Percentiles rank a stretch among this genome's conserved stretches.
Conservation (phyloP, 192 early-diverging fungal genomes). For the Entomortierella chlamydospora region DNA sequence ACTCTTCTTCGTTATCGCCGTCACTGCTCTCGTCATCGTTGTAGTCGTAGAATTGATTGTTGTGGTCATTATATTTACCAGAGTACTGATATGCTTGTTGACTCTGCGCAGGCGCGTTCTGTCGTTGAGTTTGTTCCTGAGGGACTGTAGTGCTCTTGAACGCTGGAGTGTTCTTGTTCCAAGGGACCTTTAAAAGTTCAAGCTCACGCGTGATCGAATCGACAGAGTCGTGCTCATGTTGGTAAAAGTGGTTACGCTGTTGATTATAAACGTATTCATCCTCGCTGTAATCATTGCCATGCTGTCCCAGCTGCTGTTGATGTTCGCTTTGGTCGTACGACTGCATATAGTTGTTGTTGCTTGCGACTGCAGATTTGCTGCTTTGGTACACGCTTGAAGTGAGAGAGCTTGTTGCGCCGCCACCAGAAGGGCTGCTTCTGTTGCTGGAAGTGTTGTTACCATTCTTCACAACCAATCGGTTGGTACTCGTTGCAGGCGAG, state of each 20-base stretch:
- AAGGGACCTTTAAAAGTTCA: slow-evolving; percentile 44
- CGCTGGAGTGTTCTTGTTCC: slow-evolving; percentile 27
- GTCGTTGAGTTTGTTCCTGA: slow-evolving; percentile 20
- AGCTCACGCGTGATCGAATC: slow-evolving; percentile 52
- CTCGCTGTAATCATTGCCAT: slow-evolving; percentile 18
- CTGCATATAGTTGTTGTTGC: not conserved
- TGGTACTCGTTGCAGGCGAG: slow-evolving; percentile 2
- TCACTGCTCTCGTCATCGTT: slow-evolving; percentile 33
- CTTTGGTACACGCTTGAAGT: not conserved
- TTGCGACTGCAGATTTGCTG: not conserved
- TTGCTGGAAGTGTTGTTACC: slow-evolving; percentile 13
- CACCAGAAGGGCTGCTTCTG: not conserved
- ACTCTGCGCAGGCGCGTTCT: not conserved
- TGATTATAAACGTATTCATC: slow-evolving; percentile 17
- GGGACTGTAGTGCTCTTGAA: not conserved
- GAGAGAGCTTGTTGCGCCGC: not conserved
- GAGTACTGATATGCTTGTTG: slow-evolving; percentile 25
- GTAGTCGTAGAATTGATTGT: slow-evolving; percentile 32
- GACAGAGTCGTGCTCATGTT: slow-evolving; percentile 27
- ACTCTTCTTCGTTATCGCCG: slow-evolving; percentile 37
- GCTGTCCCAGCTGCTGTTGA: slow-evolving; percentile 1
- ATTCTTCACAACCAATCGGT: not conserved
- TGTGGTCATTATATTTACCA: not conserved
- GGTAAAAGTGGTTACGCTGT: not conserved
- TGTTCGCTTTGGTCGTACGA: not conserved